Evolutionary conservation across 345 rosid species (phyloP), one percentile per base, ranked within the genome.

Genomic region (Aquilaria sinensis): DNA sequence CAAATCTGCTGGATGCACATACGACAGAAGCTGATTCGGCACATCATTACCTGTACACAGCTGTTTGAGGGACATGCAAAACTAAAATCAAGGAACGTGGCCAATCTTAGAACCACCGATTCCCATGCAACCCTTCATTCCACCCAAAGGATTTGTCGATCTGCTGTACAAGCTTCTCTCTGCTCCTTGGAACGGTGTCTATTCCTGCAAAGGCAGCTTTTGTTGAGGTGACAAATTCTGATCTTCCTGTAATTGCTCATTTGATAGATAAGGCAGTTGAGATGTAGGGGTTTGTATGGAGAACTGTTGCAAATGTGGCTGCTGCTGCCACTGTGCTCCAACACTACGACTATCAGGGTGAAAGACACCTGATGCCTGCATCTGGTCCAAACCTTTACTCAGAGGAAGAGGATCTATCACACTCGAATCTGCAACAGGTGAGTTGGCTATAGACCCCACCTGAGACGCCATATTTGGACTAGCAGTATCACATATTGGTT

Each of bases 11-110:
- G 43, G 43, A 8, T 37, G 43, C 43, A 37, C 5, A 37, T 3
- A 37, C 3, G 8, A 37, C 43, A 8, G 43, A 37, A 3, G 7
- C 43, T 37, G 43, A 8, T 37, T 37, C 3, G 43, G 2, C 43
- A 5, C 5, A 37, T 37, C 8, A 46, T 30, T 86, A 87, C 96
- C 99, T 86, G 95, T 87, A 84, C 90, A 85, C 67, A 70, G 84
- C 80, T 75, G 84, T 70, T 61, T 63, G 60, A 64, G 78, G 80
- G 79, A 88, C 83, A 75, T 72, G 85, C 77, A 68, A 69, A 80
- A 76, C 73, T 37, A 59, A 79, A 63, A 53, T 74, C 73, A 64
- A 81, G 77, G 75, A 81, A 71, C 71, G 62, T 71, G 69, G 75
- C 77, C 34, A 78, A 80, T 62, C 60, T 73, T 48, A 49, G 79